Base-by-base conservation (phyloP, 176 grass and related monocot species). In the Coix lacrymajobi region DNA sequence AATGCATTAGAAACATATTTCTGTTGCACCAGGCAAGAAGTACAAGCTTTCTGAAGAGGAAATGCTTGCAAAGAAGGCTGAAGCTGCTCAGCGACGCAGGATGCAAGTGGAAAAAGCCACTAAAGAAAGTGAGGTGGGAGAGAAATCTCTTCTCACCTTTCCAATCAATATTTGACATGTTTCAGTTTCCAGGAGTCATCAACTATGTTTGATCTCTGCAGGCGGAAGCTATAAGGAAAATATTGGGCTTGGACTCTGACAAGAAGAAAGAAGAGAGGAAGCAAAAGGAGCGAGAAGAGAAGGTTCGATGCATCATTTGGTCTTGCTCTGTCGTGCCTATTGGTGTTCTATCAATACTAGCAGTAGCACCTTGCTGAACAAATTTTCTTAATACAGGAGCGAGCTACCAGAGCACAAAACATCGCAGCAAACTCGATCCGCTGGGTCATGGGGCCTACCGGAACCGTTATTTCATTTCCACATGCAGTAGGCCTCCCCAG, bases 231-330 rank as follows among this genome's bases (percentile, higher is more conserved):
- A 94, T 94, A 82, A 93, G 89, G 73, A 96, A 96, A 88, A 96
- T 99, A 85, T 77, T 96, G 77, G 96, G 96, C 79, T 75, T 94
- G 65, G 96, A 99, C 65, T 90, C 93, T 16, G 91, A 92, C 45
- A 96, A 92, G 68, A 99, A 99, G 80, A 99, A 94, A 81, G 91
- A 99, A 94, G 96, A 99, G 82, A 94, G 87, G 87, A 99, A 96
- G 75, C 93, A 94, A 64, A 99, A 94, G 75, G 93, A 99, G 81
- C 89, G 69, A 19, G 91, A 96, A 83, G 89, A 92, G 49, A 96
- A 87, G 92, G 96, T 92, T 14, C 3, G 41, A 48, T 58, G 75
- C 60, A 48, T 85, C 28, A 62, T 89, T 60, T 67, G 57, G 49
- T 37, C 56, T 63, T 78, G 34, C 69, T 11, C 20, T 19, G 11